phyloP scores from a whole-genome alignment of 257 asterid genomes.

The Przewalskia tangutica region DNA sequence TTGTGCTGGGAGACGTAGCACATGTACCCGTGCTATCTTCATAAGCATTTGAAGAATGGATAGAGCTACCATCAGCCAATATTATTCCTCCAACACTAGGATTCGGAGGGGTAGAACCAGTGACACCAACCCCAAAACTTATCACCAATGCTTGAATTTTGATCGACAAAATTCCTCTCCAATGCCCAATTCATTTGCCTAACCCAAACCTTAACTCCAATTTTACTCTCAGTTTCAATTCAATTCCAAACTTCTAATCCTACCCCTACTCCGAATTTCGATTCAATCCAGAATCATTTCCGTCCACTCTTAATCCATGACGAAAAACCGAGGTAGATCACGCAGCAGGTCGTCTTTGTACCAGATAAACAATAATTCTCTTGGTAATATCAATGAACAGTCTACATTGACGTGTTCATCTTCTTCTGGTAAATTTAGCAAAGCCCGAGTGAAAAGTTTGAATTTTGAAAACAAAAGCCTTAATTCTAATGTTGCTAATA shows the following conservation, averaged over 20 bases:
- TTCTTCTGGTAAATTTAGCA: neutral
- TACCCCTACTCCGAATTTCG: neutral
- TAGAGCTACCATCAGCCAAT: neutral
- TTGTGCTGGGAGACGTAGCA: too few species aligned
- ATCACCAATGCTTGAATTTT: neutral
- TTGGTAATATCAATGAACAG: constrained; percentile 7
- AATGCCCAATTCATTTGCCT: constrained; percentile 32
- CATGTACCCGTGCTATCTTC: too few species aligned
- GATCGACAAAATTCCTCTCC: constrained; percentile 17
- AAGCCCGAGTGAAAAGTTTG: constrained; percentile 4
- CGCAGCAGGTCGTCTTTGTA: constrained; percentile 27
- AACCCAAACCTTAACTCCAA: constrained; percentile 18
- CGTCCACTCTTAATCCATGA: constrained; percentile 22
- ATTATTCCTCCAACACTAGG: constrained; percentile 19
- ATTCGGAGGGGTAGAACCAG: constrained; percentile 14
- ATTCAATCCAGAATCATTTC: constrained; percentile 24
- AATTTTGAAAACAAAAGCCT: neutral
- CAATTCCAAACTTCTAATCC: constrained; percentile 11
- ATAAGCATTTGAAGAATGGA: neutral
- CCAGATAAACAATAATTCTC: constrained; percentile 29
- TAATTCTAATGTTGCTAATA: neutral
- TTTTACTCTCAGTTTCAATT: constrained; percentile 2
- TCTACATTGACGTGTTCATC: neutral
- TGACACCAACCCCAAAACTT: constrained; percentile 29
- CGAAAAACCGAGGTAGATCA: constrained; percentile 55